These are phyloP conservation scores for Solanum chmielewskii DNA, from an alignment of 257 asterid species.

Conservation along the genomic window DNA sequence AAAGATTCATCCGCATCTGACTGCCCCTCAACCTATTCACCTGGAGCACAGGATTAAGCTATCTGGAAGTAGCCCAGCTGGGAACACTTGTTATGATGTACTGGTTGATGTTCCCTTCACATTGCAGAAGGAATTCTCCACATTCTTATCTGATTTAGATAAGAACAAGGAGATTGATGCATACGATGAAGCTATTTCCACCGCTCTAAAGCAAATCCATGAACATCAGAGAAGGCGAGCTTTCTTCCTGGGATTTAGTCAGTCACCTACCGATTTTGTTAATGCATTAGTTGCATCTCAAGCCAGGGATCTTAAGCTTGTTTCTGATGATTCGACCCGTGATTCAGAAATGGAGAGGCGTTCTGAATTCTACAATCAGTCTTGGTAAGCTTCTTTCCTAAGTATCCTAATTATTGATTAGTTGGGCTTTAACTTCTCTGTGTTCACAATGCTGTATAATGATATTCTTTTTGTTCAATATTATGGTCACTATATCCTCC, in stretches of 20 bases:
- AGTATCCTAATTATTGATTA: neutral
- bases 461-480: neutral
- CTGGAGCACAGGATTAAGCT: conserved; percentile 79
- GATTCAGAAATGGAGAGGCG: conserved; percentile 58
- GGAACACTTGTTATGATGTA: conserved; percentile 73
- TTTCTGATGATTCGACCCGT: conserved; percentile 47
- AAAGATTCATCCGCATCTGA: conserved; percentile 58
- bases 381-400: conserved; percentile 39
- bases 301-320: conserved; percentile 71
- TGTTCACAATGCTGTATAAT: neutral
- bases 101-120: conserved; percentile 63
- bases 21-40: conserved; percentile 76
- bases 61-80: conserved; percentile 62
- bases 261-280: conserved; percentile 82
- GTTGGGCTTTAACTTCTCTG: neutral
- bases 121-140: conserved; percentile 36
- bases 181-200: conserved; percentile 55
- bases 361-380: conserved; percentile 73
- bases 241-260: conserved; percentile 86
- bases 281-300: conserved; percentile 75
- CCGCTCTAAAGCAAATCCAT: conserved; percentile 54
- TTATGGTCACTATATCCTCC: neutral
- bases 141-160: conserved; percentile 41
- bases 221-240: conserved; percentile 55
- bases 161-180: conserved; percentile 49